Evolutionary conservation across 371 early-diverging fungal species (phyloP).

Genomic region (Batkoa obscura): DNA sequence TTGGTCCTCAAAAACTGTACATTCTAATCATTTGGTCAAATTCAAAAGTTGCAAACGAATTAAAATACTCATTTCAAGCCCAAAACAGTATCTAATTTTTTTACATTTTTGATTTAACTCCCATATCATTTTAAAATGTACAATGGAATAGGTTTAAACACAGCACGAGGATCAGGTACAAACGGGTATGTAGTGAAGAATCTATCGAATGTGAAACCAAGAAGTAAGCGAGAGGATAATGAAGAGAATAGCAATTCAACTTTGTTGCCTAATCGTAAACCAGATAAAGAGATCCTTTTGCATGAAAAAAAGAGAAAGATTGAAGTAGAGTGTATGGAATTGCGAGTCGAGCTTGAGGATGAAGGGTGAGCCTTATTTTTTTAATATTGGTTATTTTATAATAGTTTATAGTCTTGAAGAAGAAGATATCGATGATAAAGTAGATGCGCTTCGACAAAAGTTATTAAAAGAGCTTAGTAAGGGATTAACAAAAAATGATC

Average conservation of each 20-base stretch:
- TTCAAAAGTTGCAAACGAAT: too few species aligned
- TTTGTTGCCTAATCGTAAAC: conserved; percentile 19
- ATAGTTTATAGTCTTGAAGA: conserved; percentile 16
- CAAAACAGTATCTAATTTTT: too few species aligned
- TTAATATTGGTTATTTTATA: conserved; percentile 1
- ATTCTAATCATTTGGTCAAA: too few species aligned
- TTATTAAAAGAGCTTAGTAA: conserved; percentile 30
- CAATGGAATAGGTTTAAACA: conserved; percentile 80
- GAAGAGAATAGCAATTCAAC: conserved; percentile 20
- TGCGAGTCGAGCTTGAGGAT: conserved; percentile 63
- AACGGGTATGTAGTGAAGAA: conserved; percentile 91
- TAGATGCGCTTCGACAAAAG: conserved; percentile 23
- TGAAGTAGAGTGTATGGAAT: conserved; percentile 64
- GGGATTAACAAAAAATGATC: conserved; percentile 14
- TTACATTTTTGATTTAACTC: too few species aligned
- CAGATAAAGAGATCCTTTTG: conserved; percentile 57
- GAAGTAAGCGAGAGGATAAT: conserved; percentile 15
- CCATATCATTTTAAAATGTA: conserved; percentile 30
- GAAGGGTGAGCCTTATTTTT: conserved; percentile 26
- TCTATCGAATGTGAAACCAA: conserved; percentile 36
- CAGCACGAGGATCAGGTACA: conserved; percentile 85
- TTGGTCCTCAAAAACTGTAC: too few species aligned
- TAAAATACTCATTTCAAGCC: too few species aligned
- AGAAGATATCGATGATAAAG: conserved; percentile 37
- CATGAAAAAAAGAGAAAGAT: conserved; percentile 78